Evolutionary conservation across 306 rosid genomes (phyloP).

Genomic region (Urtica urens): DNA sequence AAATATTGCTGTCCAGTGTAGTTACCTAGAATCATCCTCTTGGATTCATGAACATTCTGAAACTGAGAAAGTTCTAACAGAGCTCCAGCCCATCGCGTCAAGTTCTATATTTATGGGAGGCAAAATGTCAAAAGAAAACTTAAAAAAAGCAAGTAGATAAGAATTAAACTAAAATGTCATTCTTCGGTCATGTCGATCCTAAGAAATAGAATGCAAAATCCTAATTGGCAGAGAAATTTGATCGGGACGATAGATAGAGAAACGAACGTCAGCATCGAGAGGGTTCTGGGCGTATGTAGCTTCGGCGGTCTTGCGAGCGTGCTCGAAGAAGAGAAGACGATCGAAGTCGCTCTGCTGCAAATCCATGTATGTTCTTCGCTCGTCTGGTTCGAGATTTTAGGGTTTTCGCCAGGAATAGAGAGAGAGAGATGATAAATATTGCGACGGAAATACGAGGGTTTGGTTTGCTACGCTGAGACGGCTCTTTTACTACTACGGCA

Average conservation of each 20-base stretch:
- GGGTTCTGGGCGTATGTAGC: conserved; percentile 44
- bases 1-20: too few relatives aligned
- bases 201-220: background rate
- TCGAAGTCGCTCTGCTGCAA: conserved; percentile 58
- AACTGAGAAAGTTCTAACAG: conserved; percentile 74
- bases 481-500: background rate
- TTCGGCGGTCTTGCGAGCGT: conserved; percentile 65
- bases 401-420: background rate
- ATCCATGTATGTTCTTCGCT: conserved; percentile 31
- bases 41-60: conserved; percentile 49
- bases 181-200: background rate
- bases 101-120: conserved; percentile 36
- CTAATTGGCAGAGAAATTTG: background rate
- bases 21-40: conserved; percentile 54
- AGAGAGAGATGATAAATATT: background rate
- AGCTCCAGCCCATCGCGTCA: conserved; percentile 88
- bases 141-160: background rate
- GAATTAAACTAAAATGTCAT: background rate
- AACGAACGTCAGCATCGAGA: conserved; percentile 65
- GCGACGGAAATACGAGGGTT: background rate
- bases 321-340: conserved; percentile 74
- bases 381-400: background rate
- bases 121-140: background rate
- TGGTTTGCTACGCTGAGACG: background rate
- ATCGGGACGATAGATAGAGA: background rate